phyloP scores from a whole-genome alignment of 2,329 filamentous ascomycete genomes.

The Neopestalotiopsis clavispora region DNA sequence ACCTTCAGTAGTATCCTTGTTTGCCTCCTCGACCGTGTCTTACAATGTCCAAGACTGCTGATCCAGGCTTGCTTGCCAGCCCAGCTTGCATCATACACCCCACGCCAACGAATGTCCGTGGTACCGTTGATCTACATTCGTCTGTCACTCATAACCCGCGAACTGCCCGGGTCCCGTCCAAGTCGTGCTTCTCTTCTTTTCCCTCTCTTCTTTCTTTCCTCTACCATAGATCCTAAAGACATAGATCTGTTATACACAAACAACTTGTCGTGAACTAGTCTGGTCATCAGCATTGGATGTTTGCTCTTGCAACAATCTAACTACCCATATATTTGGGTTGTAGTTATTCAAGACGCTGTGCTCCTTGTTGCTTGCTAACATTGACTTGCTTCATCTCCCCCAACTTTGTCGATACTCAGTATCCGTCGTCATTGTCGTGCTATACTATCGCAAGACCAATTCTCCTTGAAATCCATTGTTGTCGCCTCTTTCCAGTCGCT shows the following conservation, averaged over 20 bases:
- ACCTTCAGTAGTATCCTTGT: background rate
- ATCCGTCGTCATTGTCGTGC: background rate
- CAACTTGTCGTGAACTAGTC: background rate
- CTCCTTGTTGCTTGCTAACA: constrained; percentile 14
- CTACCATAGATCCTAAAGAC: background rate
- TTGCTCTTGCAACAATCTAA: constrained; percentile 18
- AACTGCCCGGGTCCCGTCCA: background rate
- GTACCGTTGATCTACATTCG: constrained; percentile 14
- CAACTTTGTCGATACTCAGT: background rate
- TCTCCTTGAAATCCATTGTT: background rate
- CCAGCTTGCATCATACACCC: constrained; percentile 6
- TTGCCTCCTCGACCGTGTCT: constrained; percentile 9
- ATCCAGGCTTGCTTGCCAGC: constrained; percentile 4
- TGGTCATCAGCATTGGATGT: constrained; percentile 14
- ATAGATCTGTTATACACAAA: background rate
- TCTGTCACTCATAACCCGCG: background rate
- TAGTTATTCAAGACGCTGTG: constrained; percentile 17
- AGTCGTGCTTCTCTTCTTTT: background rate
- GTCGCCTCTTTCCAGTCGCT: background rate
- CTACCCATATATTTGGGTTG: constrained; percentile 6
- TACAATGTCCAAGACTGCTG: constrained; percentile 10
- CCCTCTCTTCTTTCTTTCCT: background rate
- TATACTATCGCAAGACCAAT: background rate
- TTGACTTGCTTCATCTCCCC: background rate
- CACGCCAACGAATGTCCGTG: constrained; percentile 7